A percentile compares a stretch with the other conserved stretches of the same genome.
phyloP scores from a whole-genome alignment of 2,329 filamentous ascomycete species.

The Zasmidium cellare region DNA sequence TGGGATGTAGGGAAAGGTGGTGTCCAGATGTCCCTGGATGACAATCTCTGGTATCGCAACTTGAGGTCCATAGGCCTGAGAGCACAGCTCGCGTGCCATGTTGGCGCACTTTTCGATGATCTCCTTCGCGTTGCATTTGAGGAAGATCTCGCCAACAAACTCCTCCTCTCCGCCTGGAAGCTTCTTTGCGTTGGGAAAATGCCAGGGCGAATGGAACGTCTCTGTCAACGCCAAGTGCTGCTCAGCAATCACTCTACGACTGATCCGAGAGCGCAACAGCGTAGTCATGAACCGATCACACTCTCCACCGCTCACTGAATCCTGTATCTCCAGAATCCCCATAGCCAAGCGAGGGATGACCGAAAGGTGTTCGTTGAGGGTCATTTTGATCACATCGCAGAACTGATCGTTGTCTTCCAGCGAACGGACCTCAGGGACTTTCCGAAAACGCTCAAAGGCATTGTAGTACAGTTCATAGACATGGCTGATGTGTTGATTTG shows the following conservation, averaged over 20 bases:
- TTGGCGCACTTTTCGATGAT: slow-evolving; percentile 81
- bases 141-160: slow-evolving; percentile 92
- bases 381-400: slow-evolving; percentile 76
- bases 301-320: slow-evolving; percentile 74
- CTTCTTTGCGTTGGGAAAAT: slow-evolving; percentile 74
- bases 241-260: slow-evolving; percentile 92
- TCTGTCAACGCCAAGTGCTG: slow-evolving; percentile 94
- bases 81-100: slow-evolving; percentile 72
- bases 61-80: slow-evolving; percentile 70
- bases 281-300: slow-evolving; percentile 96
- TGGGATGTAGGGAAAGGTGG: slow-evolving; percentile 93
- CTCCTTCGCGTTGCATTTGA: slow-evolving; percentile 87
- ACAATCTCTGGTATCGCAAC: slow-evolving; percentile 76
- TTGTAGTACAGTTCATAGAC: slow-evolving; percentile 97
- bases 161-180: slow-evolving; percentile 66
- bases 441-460: slow-evolving; percentile 90
- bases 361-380: slow-evolving; percentile 81
- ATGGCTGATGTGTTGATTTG: slow-evolving; percentile 89
- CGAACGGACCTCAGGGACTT: slow-evolving; percentile 77
- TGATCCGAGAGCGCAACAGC: slow-evolving; percentile 87
- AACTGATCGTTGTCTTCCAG: slow-evolving; percentile 87
- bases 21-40: slow-evolving; percentile 80
- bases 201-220: slow-evolving; percentile 87
- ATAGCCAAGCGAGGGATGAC: slow-evolving; percentile 94
- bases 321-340: slow-evolving; percentile 87